Evolutionary conservation across 495 filamentous ascomycete species (phyloP).

Genomic region (Neurospora pannonica): DNA sequence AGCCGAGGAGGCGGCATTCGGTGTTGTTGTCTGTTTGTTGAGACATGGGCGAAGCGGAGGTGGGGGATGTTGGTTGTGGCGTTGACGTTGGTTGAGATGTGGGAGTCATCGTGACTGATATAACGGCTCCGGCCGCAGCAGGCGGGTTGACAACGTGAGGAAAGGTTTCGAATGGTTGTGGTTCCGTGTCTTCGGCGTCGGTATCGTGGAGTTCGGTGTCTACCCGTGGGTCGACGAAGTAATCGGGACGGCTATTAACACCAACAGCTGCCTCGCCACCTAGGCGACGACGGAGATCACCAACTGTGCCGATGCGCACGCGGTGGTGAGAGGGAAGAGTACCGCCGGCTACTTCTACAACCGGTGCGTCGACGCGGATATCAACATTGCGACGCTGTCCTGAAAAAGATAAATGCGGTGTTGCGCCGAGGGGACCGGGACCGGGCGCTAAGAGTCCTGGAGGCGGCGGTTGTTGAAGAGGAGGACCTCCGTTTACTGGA

Average conservation of each 20-base stretch:
- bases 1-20: constrained; percentile 75
- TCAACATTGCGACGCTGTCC: not conserved
- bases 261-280: not conserved
- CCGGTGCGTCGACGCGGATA: not conserved
- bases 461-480: not conserved
- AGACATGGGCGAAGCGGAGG: constrained; percentile 16
- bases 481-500: not conserved
- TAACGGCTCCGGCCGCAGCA: not conserved
- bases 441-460: not conserved
- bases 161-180: not conserved
- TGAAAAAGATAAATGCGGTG: not conserved
- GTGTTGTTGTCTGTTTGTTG: constrained; percentile 26
- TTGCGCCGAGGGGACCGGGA: not conserved
- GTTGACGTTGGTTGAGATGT: not conserved
- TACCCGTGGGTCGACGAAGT: not conserved
- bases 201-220: not conserved
- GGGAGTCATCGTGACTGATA: constrained; percentile 19
- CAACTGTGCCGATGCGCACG: not conserved
- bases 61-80: constrained; percentile 13
- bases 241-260: not conserved
- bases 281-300: not conserved
- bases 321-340: not conserved
- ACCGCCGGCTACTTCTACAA: not conserved
- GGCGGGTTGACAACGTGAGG: not conserved
- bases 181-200: not conserved